A percentile compares a stretch with the other conserved stretches of the same genome.
These are phyloP conservation scores for Picochlorum costavermella DNA, from an alignment of 139 green algal species.

Conservation along the genomic window DNA sequence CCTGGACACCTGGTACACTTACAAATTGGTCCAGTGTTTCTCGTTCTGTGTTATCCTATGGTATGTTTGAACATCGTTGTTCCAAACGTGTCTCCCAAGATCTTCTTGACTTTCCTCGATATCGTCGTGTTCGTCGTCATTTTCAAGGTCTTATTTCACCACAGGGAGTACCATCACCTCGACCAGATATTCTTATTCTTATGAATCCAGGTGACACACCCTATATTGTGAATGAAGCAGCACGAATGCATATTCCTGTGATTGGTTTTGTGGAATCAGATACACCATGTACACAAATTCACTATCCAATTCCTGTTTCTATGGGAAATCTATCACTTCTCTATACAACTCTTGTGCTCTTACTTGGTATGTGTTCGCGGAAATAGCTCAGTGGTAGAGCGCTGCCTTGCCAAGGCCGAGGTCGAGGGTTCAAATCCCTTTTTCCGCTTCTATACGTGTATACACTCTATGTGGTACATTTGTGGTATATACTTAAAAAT, in stretches of 20 bases:
- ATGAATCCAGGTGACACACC: slow-evolving; percentile 32
- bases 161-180: slow-evolving; percentile 14
- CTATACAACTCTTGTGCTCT: slow-evolving; percentile 23
- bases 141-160: slow-evolving; percentile 20
- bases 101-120: slow-evolving; percentile 21
- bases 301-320: slow-evolving; percentile 29
- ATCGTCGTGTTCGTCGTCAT: slow-evolving; percentile 20
- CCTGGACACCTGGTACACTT: slow-evolving; percentile 19
- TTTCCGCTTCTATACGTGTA: slow-evolving; percentile 21
- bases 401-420: slow-evolving; percentile 32
- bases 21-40: slow-evolving; percentile 25
- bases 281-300: slow-evolving; percentile 17
- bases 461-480: background rate
- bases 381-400: slow-evolving; percentile 49
- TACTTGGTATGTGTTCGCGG: slow-evolving; percentile 8
- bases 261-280: slow-evolving; percentile 32
- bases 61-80: slow-evolving; percentile 25
- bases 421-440: slow-evolving; percentile 38
- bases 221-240: slow-evolving; percentile 22
- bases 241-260: slow-evolving; percentile 24
- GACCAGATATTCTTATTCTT: slow-evolving; percentile 29
- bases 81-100: slow-evolving; percentile 17
- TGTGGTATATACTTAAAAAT: background rate
- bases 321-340: slow-evolving; percentile 21
- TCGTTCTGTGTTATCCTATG: slow-evolving; percentile 27